Percentiles rank a stretch among this genome's conserved stretches.
Conservation (phyloP, 192 early-diverging fungal species). For the Coemansia sp. region DNA sequence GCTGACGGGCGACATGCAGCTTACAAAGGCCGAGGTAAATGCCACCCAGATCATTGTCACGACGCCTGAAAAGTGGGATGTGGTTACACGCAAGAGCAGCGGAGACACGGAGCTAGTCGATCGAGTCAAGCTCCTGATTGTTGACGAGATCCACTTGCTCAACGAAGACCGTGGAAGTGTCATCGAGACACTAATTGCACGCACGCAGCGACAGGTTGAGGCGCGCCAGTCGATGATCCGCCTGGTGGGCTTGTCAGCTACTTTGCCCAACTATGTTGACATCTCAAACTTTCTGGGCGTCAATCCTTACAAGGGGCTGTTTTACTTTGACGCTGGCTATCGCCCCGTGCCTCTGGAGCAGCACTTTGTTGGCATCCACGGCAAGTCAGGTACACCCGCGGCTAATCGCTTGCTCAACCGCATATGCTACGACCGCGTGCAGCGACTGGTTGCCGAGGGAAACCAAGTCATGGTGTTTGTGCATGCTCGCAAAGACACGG, state of each 20-base stretch:
- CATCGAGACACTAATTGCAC: slow-evolving; percentile 92
- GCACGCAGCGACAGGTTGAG: slow-evolving; percentile 90
- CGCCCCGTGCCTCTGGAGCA: slow-evolving; percentile 95
- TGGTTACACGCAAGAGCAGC: slow-evolving; percentile 92
- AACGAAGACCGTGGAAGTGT: slow-evolving; percentile 96
- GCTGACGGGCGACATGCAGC: slow-evolving; percentile 97
- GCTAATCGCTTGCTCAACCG: slow-evolving; percentile 72
- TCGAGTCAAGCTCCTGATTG: slow-evolving; percentile 94
- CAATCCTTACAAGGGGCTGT: slow-evolving; percentile 89
- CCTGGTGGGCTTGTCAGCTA: slow-evolving; percentile 95
- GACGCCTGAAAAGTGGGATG: slow-evolving; percentile 99
- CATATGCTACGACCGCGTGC: slow-evolving; percentile 83
- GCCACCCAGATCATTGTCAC: slow-evolving; percentile 98
- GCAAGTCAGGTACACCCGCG: slow-evolving; percentile 69
- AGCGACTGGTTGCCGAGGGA: slow-evolving; percentile 69
- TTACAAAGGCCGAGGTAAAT: slow-evolving; percentile 91
- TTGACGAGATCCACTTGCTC: slow-evolving; percentile 98
- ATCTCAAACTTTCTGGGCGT: slow-evolving; percentile 91
- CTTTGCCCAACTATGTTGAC: slow-evolving; percentile 96
- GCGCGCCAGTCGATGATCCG: slow-evolving; percentile 92
- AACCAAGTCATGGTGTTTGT: slow-evolving; percentile 99
- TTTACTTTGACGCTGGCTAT: slow-evolving; percentile 95
- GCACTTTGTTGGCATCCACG: slow-evolving; percentile 92
- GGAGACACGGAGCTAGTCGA: slow-evolving; percentile 91
- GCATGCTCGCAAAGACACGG: slow-evolving; percentile 96